phyloP scores from a whole-genome alignment of 2,329 filamentous ascomycete species.

The Monosporascus ibericus region DNA sequence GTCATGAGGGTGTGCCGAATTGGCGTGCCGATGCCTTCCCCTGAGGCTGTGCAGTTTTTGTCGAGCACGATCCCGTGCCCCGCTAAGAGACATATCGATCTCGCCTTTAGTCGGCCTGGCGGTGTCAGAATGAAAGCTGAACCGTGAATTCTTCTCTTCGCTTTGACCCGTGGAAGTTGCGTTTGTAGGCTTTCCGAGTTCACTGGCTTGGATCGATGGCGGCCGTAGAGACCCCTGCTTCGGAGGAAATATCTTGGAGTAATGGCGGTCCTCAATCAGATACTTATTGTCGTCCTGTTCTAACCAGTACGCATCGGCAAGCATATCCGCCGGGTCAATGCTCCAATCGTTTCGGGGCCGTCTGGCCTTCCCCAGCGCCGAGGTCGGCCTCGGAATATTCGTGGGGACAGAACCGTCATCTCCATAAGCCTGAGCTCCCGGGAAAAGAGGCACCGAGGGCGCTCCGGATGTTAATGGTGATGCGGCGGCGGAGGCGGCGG shows the following conservation, averaged over 20 bases:
- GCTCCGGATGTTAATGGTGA: conserved; percentile 26
- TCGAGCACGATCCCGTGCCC: conserved; percentile 52
- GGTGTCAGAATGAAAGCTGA: conserved; percentile 7
- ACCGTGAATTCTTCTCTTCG: conserved; percentile 1
- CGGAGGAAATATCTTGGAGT: conserved; percentile 61
- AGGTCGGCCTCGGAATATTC: conserved; percentile 35
- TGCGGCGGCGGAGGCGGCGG: conserved; percentile 44
- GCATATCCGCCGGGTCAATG: conserved; percentile 73
- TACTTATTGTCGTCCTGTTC: conserved; percentile 76
- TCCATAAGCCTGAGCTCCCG: conserved; percentile 37
- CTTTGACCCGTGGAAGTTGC: neutral
- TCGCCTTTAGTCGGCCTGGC: conserved; percentile 22
- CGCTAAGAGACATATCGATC: conserved; percentile 40
- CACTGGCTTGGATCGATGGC: conserved; percentile 9
- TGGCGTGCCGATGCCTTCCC: conserved; percentile 47
- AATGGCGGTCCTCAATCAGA: conserved; percentile 73
- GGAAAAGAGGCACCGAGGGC: conserved; percentile 39
- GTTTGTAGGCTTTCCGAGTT: conserved; percentile 8
- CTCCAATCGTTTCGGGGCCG: conserved; percentile 81
- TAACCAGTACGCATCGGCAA: conserved; percentile 88
- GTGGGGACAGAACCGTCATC: conserved; percentile 29
- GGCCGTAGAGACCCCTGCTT: conserved; percentile 10
- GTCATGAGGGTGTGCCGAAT: conserved; percentile 44
- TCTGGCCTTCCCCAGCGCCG: conserved; percentile 51
- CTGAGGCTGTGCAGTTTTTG: conserved; percentile 55